phyloP scores from a whole-genome alignment of 1,284 basidiomycete species.

The Butyriboletus appendiculatus region DNA sequence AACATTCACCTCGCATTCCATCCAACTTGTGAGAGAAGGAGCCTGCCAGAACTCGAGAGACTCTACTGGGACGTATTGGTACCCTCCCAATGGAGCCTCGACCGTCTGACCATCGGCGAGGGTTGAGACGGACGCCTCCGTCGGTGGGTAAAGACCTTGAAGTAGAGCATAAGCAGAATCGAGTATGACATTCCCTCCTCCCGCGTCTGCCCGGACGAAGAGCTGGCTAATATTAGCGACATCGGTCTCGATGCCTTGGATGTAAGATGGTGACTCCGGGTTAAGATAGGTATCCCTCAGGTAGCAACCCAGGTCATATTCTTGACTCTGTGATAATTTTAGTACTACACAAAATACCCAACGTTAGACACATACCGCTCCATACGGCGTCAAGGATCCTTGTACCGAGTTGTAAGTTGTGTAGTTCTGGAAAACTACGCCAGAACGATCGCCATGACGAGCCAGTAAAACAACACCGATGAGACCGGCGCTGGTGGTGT shows the following conservation, averaged over 20 bases:
- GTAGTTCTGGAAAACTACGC: conserved; percentile 38
- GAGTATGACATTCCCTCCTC: conserved; percentile 47
- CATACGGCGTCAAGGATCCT: conserved; percentile 49
- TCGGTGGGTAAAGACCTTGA: conserved; percentile 50
- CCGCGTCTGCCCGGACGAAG: conserved; percentile 41
- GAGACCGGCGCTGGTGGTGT: conserved; percentile 29
- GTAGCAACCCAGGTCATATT: conserved; percentile 43
- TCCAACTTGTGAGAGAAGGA: conserved; percentile 34
- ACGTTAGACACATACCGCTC: conserved; percentile 34
- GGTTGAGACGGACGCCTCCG: conserved; percentile 33
- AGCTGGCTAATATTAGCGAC: conserved; percentile 34
- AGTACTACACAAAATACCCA: neutral
- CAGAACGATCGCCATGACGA: conserved; percentile 47
- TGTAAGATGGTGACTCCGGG: conserved; percentile 29
- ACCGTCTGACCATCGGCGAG: conserved; percentile 52
- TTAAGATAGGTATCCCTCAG: conserved; percentile 42
- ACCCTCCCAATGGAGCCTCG: conserved; percentile 50
- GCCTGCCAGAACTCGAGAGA: conserved; percentile 31
- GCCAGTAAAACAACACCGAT: conserved; percentile 40
- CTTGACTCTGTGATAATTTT: conserved; percentile 30
- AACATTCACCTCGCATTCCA: conserved; percentile 30
- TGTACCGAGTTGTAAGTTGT: conserved; percentile 41
- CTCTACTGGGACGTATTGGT: conserved; percentile 41
- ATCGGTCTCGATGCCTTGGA: conserved; percentile 38
- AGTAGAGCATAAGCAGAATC: conserved; percentile 38